Conservation (phyloP, 2,329 filamentous ascomycete species). For the Hymenoscyphus scutula region DNA sequence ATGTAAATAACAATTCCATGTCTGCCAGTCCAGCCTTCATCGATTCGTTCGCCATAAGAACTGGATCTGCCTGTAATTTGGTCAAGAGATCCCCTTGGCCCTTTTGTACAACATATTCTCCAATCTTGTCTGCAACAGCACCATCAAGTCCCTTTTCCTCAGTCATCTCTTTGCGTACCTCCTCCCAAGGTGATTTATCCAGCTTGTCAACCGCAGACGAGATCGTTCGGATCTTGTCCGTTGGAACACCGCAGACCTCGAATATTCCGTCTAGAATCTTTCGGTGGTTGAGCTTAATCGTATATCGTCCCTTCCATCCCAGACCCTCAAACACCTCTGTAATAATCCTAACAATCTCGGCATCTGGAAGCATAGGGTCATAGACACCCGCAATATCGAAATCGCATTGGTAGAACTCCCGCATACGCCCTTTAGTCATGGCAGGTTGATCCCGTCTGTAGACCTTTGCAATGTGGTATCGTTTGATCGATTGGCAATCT, state of each 20-base stretch:
- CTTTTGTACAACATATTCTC: constrained; percentile 76
- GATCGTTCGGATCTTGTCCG: constrained; percentile 83
- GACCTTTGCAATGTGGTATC: constrained; percentile 94
- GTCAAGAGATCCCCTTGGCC: constrained; percentile 73
- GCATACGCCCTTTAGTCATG: constrained; percentile 88
- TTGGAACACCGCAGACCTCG: constrained; percentile 82
- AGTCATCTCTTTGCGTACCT: constrained; percentile 89
- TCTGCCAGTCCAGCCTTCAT: constrained; percentile 80
- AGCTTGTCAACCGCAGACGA: constrained; percentile 94
- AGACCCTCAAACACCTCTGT: constrained; percentile 82
- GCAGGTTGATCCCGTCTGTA: constrained; percentile 79
- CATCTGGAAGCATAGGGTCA: constrained; percentile 89
- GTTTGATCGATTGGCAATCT: constrained; percentile 78
- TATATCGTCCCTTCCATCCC: constrained; percentile 63
- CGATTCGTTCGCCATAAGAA: constrained; percentile 66
- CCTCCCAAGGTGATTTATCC: constrained; percentile 87
- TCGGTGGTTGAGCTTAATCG: constrained; percentile 93
- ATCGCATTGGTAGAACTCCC: constrained; percentile 97
- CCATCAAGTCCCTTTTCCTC: constrained; percentile 81
- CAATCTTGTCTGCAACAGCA: constrained; percentile 81
- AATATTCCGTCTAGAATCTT: constrained; percentile 94
- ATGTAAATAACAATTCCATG: constrained; percentile 76
- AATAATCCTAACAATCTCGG: constrained; percentile 81
- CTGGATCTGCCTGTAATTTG: constrained; percentile 64
- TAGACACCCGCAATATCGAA: constrained; percentile 89